Conservation (phyloP, 805 yeast species). For the Wickerhamiella shivajii region DNA sequence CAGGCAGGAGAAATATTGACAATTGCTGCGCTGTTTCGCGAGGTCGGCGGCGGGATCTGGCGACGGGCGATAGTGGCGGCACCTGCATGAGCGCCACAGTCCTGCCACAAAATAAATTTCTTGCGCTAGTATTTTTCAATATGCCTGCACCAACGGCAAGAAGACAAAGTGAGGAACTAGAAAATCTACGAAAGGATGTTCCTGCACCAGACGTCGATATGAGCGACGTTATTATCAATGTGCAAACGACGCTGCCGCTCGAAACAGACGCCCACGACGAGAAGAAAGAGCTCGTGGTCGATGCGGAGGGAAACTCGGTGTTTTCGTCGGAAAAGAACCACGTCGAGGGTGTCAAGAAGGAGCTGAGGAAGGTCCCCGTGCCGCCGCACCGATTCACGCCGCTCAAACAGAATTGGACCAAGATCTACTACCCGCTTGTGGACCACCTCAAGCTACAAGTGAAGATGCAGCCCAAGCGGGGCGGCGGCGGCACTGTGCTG, state of each 20-base stretch:
- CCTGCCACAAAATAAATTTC: slow-evolving; percentile 7
- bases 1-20: too few species aligned
- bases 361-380: slow-evolving; percentile 76
- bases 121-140: background rate
- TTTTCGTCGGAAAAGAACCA: slow-evolving; percentile 60
- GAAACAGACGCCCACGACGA: slow-evolving; percentile 17
- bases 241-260: slow-evolving; percentile 25
- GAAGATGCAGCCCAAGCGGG: slow-evolving; percentile 75
- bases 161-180: slow-evolving; percentile 18
- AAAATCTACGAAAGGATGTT: slow-evolving; percentile 15
- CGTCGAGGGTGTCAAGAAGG: slow-evolving; percentile 56
- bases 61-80: too few species aligned
- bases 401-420: slow-evolving; percentile 76
- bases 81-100: too few species aligned
- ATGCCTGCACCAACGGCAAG: slow-evolving; percentile 28
- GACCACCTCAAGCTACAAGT: slow-evolving; percentile 92
- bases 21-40: too few species aligned
- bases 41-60: too few species aligned
- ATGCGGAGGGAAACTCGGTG: slow-evolving; percentile 78
- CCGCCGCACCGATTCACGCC: slow-evolving; percentile 98
- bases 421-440: slow-evolving; percentile 88
- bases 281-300: slow-evolving; percentile 36
- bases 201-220: slow-evolving; percentile 14
- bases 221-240: slow-evolving; percentile 36
- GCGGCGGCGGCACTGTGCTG: slow-evolving; percentile 37